Evolutionary conservation across 1,139 yeast genomes (phyloP).

Genomic region (Lodderomyces margitis): DNA sequence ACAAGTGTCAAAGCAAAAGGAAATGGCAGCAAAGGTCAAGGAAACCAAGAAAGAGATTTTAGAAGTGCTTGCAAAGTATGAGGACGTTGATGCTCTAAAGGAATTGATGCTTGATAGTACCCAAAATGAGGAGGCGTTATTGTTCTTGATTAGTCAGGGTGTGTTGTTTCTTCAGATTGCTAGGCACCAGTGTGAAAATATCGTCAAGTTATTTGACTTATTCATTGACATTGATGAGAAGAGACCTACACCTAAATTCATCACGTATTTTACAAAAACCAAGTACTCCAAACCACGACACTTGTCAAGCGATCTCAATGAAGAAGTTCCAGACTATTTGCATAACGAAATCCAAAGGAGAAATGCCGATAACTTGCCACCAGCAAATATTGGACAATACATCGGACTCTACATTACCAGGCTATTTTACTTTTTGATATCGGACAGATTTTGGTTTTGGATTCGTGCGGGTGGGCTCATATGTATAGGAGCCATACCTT

Average conservation of each 20-base stretch:
- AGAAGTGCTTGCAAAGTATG: conserved; percentile 12
- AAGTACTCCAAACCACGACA: conserved; percentile 14
- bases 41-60: conserved; percentile 13
- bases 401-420: conserved; percentile 20
- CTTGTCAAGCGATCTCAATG: conserved; percentile 14
- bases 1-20: conserved; percentile 19
- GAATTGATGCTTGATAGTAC: conserved; percentile 15
- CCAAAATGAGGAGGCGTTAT: conserved; percentile 25
- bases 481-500: conserved; percentile 28
- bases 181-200: conserved; percentile 18
- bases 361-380: conserved; percentile 34
- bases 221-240: conserved; percentile 27
- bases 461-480: conserved; percentile 27
- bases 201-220: conserved; percentile 24
- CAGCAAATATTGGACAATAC: conserved; percentile 22
- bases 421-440: conserved; percentile 18
- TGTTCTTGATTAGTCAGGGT: conserved; percentile 30
- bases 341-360: conserved; percentile 18
- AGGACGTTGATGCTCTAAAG: conserved; percentile 18
- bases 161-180: conserved; percentile 24
- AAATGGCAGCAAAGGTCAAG: conserved; percentile 19
- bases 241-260: conserved; percentile 25
- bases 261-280: conserved; percentile 23
- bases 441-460: conserved; percentile 33
- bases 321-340: conserved; percentile 15